Conservation (phyloP, 192 early-diverging fungal species). For the Coemansia sp. region DNA sequence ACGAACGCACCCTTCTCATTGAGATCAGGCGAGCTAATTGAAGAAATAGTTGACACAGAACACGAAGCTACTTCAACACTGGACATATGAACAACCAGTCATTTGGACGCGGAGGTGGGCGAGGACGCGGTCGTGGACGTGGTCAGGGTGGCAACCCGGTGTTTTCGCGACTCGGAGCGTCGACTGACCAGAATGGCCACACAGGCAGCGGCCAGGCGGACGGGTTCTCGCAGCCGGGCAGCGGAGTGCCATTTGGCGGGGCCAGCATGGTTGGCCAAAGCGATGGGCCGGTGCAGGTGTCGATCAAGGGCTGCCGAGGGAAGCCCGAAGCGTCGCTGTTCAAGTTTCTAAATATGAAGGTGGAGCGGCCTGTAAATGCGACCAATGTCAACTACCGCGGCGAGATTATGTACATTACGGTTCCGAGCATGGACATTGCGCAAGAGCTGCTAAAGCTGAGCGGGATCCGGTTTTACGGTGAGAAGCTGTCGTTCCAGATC, state of each 20-base stretch:
- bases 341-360: constrained; percentile 40
- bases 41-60: background rate
- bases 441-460: constrained; percentile 42
- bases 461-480: constrained; percentile 47
- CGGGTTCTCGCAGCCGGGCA: background rate
- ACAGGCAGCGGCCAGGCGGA: constrained; percentile 2
- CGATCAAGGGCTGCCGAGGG: constrained; percentile 48
- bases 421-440: constrained; percentile 31
- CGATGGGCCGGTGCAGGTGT: constrained; percentile 33
- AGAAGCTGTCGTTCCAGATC: constrained; percentile 41
- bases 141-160: constrained; percentile 32
- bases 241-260: constrained; percentile 25
- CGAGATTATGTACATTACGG: constrained; percentile 43
- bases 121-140: constrained; percentile 38
- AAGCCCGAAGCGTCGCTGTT: constrained; percentile 33
- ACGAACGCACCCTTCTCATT: background rate
- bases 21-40: background rate
- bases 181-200: background rate
- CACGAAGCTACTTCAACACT: background rate
- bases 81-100: constrained; percentile 2
- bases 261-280: constrained; percentile 19
- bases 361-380: constrained; percentile 23
- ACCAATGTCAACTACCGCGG: constrained; percentile 33
- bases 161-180: constrained; percentile 28
- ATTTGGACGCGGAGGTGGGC: constrained; percentile 15